Evolutionary conservation across 148 eudicot genomes (phyloP), one percentile per base, ranked within the genome.

Genomic region (Rhododendron henanense): DNA sequence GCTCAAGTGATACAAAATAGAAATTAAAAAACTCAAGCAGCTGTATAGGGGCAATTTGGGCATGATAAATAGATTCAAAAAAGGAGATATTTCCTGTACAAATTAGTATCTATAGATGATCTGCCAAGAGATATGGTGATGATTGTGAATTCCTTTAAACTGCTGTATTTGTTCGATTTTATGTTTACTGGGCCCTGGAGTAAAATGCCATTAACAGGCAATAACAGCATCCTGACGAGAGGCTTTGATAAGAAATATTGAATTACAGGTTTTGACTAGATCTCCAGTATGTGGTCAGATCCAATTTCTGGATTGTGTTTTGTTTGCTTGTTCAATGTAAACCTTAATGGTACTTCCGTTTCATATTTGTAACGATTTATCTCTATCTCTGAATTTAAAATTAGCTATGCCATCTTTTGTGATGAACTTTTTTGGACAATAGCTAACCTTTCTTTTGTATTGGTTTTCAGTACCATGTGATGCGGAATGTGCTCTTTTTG

Each of bases 401-500:
- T 47, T 33, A 15, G 44, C 35, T 75, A 37, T 31, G 51, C 55
- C 48, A 55, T 45, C 35, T 50, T 65, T 81, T 78, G 44, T 63
- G 78, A 41, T 79, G 35, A 18, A 19, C 37, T 65, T 35, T n/a
- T 63, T 55, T 35, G 28, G 47, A 81, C 41, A 78, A 8, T 45
- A 79, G 39, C 23, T 85, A 45, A 81, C 39, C 13, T 33, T 51
- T 77, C 79, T 3, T 15, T 85, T 50, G 31, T 2, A 8, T 76
- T 73, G 15, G 39, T 82, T 84, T 87, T 71, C 96, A 93, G 97
- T 96, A 96, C 89, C 96, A 96, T 87, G 89, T 91, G n/a, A 85
- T 94, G 82, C 92, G 90, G 79, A 96, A 94, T 89, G 87, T 94
- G 86, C 91, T 96, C 57, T 96, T 88, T 87, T 89, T 96, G 95